These are phyloP conservation scores for Umbelopsis sp. DNA, from an alignment of 371 early-diverging fungal genomes.

Conservation along the genomic window DNA sequence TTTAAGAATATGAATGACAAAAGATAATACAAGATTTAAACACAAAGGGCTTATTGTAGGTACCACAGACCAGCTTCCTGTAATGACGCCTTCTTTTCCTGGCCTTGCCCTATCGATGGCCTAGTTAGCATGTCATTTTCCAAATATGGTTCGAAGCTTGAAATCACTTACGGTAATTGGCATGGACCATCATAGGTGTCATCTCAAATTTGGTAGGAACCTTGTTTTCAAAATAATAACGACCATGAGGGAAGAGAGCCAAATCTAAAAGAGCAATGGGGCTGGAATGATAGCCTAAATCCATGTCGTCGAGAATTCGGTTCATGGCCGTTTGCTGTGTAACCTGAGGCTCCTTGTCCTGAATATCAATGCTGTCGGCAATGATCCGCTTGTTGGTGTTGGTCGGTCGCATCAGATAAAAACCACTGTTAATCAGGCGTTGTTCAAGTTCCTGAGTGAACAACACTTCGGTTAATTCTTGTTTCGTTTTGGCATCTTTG, in stretches of 20 bases:
- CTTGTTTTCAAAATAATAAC: conserved; percentile 45
- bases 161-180: conserved; percentile 36
- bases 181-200: conserved; percentile 53
- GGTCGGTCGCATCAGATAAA: conserved; percentile 54
- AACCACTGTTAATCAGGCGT: conserved; percentile 47
- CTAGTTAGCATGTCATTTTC: not conserved
- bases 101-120: conserved; percentile 31
- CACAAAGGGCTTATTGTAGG: conserved; percentile 17
- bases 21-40: too few species aligned
- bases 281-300: conserved; percentile 48
- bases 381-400: conserved; percentile 45
- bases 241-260: conserved; percentile 48
- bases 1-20: too few species aligned
- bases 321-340: conserved; percentile 59
- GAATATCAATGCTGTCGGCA: conserved; percentile 44
- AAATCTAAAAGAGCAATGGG: conserved; percentile 43
- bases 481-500: conserved; percentile 1
- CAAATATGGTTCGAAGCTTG: not conserved
- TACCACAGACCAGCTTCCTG: conserved; percentile 50
- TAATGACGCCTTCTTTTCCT: conserved; percentile 56
- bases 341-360: conserved; percentile 45
- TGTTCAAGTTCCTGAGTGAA: conserved; percentile 51
- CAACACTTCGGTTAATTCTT: conserved; percentile 39
- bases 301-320: conserved; percentile 42
- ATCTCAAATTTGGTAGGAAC: conserved; percentile 41